phyloP scores from a whole-genome alignment of 2,329 filamentous ascomycete species.

The Kalaharituber pfeilii region DNA sequence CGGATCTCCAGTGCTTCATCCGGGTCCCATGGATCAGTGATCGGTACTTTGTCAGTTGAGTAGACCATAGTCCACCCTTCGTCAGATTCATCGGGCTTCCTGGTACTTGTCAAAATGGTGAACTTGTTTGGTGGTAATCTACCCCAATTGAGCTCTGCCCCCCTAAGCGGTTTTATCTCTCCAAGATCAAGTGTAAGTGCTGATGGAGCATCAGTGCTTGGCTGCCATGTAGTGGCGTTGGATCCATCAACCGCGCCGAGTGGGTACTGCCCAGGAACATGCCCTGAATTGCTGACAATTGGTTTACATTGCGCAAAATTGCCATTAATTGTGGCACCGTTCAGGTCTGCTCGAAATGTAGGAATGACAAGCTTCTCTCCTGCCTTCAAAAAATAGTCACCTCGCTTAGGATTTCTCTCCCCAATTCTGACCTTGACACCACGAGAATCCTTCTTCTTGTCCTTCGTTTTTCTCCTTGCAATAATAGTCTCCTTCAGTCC shows the following conservation, averaged over 20 bases:
- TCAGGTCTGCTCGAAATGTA: constrained; percentile 41
- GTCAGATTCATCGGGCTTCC: constrained; percentile 6
- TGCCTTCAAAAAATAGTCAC: constrained; percentile 31
- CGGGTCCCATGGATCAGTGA: constrained; percentile 23
- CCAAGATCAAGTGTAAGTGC: constrained; percentile 43
- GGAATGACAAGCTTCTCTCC: constrained; percentile 37
- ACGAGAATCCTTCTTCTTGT: constrained; percentile 12
- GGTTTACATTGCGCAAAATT: constrained; percentile 50
- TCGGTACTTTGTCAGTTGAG: constrained; percentile 20
- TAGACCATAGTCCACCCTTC: constrained; percentile 24
- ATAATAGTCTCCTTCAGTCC: constrained; percentile 39
- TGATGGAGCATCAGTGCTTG: constrained; percentile 34
- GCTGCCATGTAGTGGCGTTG: constrained; percentile 50
- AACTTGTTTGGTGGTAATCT: constrained; percentile 19
- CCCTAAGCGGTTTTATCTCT: constrained; percentile 31
- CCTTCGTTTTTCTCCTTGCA: constrained; percentile 30
- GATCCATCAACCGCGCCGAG: constrained; percentile 49
- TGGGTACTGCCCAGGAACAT: constrained; percentile 50
- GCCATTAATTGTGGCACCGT: constrained; percentile 34
- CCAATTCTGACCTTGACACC: constrained; percentile 39
- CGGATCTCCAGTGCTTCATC: constrained; percentile 18
- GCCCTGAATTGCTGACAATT: constrained; percentile 32
- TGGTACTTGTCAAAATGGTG: constrained; percentile 13
- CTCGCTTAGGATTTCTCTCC: constrained; percentile 27
- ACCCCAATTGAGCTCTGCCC: constrained; percentile 16